Percentiles rank a stretch among this genome's conserved stretches.
Conservation (phyloP, 768 basidiomycete genomes). For the Imleria badia region DNA sequence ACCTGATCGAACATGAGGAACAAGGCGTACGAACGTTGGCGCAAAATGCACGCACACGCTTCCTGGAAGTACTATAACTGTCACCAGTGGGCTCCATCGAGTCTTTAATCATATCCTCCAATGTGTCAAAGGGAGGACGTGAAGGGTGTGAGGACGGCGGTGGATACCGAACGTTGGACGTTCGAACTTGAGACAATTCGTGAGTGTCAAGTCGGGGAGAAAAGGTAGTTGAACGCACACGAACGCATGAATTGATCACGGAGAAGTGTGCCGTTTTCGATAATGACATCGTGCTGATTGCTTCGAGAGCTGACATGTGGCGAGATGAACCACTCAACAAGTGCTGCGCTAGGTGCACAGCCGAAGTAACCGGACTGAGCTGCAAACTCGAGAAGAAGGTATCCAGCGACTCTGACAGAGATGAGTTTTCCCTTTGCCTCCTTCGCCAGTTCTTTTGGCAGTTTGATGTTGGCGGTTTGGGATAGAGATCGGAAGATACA, state of each 20-base stretch:
- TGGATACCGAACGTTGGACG: not conserved
- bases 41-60: not conserved
- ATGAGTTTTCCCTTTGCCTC: too few species aligned
- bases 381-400: too few species aligned
- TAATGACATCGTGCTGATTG: too few species aligned
- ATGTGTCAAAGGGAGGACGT: not conserved
- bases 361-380: too few species aligned
- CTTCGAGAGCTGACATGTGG: too few species aligned
- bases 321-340: too few species aligned
- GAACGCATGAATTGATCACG: not conserved
- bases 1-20: not conserved
- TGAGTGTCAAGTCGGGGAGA: not conserved
- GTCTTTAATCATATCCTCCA: conserved; percentile 1
- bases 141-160: not conserved
- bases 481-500: too few species aligned
- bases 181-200: not conserved
- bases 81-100: not conserved
- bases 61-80: not conserved
- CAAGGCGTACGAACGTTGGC: too few species aligned
- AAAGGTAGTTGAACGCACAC: not conserved
- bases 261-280: not conserved
- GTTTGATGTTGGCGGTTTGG: too few species aligned
- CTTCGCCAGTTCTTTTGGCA: too few species aligned
- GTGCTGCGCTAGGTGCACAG: too few species aligned
- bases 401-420: too few species aligned